Percentiles rank a stretch among this genome's conserved stretches.
phyloP scores from a whole-genome alignment of 768 basidiomycete genomes.

The Leccinum boreale region DNA sequence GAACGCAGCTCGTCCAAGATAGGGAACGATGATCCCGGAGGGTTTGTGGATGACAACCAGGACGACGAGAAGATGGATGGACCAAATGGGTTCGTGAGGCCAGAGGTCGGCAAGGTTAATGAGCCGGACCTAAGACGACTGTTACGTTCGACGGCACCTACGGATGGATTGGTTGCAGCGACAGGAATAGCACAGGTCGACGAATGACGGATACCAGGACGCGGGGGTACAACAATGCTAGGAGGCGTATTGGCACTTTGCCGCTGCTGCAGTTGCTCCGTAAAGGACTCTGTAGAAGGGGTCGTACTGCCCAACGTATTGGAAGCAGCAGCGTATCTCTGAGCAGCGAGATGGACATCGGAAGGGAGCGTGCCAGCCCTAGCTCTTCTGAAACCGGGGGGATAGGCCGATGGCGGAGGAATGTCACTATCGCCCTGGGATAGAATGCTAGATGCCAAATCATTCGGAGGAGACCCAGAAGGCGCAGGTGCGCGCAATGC shows the following conservation, averaged over 20 bases:
- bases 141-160: constrained; percentile 51
- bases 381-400: constrained; percentile 87
- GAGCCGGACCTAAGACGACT: constrained; percentile 92
- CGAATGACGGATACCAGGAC: constrained; percentile 75
- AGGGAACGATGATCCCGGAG: constrained; percentile 54
- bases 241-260: constrained; percentile 38
- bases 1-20: constrained; percentile 80
- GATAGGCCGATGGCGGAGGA: constrained; percentile 72
- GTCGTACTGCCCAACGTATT: constrained; percentile 50
- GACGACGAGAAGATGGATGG: constrained; percentile 87
- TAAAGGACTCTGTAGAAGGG: constrained; percentile 48
- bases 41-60: constrained; percentile 71
- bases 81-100: constrained; percentile 81
- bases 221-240: constrained; percentile 44
- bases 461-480: constrained; percentile 72
- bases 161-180: constrained; percentile 38
- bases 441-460: constrained; percentile 54
- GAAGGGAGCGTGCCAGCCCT: constrained; percentile 98
- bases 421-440: constrained; percentile 55
- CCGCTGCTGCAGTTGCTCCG: constrained; percentile 41
- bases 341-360: constrained; percentile 85
- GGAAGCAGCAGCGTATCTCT: constrained; percentile 71
- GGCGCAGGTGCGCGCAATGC: constrained; percentile 67
- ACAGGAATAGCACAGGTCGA: constrained; percentile 59
- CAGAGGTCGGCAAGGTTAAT: constrained; percentile 76